phyloP scores from a whole-genome alignment of 179 eudicot species.

The Gypsophila paniculata region DNA sequence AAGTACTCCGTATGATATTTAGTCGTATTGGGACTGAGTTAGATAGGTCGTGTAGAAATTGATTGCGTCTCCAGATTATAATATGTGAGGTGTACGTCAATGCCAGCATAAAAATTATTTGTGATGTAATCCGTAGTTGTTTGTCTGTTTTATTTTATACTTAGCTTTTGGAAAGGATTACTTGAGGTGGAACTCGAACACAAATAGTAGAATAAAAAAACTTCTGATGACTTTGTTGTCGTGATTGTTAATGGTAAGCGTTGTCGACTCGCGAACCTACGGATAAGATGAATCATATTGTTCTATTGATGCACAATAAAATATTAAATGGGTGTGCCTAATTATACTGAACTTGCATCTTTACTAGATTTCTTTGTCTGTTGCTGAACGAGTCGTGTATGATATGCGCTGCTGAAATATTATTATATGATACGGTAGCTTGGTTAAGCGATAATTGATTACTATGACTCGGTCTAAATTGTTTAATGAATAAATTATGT shows the following conservation, averaged over 20 bases:
- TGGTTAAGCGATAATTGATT: conserved; percentile 20
- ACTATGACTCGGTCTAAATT: conserved; percentile 17
- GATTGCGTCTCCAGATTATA: not conserved
- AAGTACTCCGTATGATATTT: not conserved
- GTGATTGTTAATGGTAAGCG: conserved; percentile 11
- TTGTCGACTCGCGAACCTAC: conserved; percentile 16
- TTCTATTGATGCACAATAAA: conserved; percentile 5
- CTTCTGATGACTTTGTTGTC: conserved; percentile 8
- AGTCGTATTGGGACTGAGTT: conserved; percentile 12
- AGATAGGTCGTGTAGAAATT: conserved; percentile 11
- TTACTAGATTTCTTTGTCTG: conserved; percentile 23
- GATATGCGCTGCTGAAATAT: conserved; percentile 16
- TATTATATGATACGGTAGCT: conserved; percentile 20
- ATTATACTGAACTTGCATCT: conserved; percentile 22
- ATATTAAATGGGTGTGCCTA: conserved; percentile 12
- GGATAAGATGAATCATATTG: conserved; percentile 14
- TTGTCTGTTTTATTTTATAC: conserved; percentile 15
- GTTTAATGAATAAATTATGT: conserved; percentile 15
- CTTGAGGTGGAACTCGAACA: conserved; percentile 12
- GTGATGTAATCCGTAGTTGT: not conserved
- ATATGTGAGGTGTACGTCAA: not conserved
- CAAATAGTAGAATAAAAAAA: conserved; percentile 1
- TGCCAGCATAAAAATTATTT: not conserved
- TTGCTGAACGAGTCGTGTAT: conserved; percentile 12
- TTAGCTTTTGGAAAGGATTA: not conserved